Base-by-base conservation (phyloP, 306 rosid genomes). In the Vigna nakashimae region DNA sequence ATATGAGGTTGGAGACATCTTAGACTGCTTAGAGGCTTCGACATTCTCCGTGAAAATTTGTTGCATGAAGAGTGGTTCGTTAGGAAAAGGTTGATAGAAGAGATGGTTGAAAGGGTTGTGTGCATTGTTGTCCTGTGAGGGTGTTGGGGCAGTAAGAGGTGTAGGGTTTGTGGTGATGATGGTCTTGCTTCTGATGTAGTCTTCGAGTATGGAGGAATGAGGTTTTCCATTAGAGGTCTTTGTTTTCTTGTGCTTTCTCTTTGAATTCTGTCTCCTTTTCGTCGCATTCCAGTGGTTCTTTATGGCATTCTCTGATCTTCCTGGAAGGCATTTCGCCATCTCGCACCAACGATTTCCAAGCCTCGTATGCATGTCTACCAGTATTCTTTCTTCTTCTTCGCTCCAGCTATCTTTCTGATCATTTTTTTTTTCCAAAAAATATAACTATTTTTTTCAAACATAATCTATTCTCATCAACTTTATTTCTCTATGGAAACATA, bases 261-360 rank as follows among this genome's bases (percentile, higher is more conserved):
- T 85, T 16, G 95, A 90, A 64, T 88, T 92, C 72, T 88, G 97
- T 78, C 93, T 90, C 71, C 96, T 92, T 69, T 88, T 90, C 0
- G 96, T 92, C 20, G 97, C 97, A 73, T 94, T 94, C 98, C 98
- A 94, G 51, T 92, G 97, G 71, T 92, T 94, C 74, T 94, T 94
- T 9, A 94, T 94, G 7, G 94, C 83, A 46, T 94, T 94, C 52
- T 94, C 97, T 0, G 97, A 92, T 82, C 97, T 89, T 57, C 97
- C 98, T 0, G 93, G 87, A 69, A 94, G 89, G 24, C 34, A 57
- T 57, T 90, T 94, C 1, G 97, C 96, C 4, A 94, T 94, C 86
- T 92, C 92, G 1, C 94, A 90, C 98, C 96, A 94, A 36, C 87
- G 80, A 45, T 94, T 94, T 26, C 97, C 96, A 1, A 92, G 69